Conservation (phyloP, 805 yeast species). For the Candida sakaeoensis region DNA sequence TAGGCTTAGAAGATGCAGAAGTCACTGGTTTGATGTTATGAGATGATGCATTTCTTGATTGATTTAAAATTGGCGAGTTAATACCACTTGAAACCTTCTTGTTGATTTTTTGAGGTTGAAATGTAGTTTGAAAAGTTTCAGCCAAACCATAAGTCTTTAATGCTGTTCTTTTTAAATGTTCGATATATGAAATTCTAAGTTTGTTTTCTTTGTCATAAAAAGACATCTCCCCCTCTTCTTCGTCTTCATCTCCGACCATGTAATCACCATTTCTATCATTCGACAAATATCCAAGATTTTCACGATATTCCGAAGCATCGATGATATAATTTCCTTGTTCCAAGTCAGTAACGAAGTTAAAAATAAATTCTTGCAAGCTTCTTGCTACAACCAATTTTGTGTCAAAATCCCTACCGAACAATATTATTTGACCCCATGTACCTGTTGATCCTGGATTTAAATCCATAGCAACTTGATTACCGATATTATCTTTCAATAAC, state of each 20-base stretch:
- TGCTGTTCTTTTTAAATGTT: slow-evolving; percentile 39
- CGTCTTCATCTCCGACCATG: slow-evolving; percentile 44
- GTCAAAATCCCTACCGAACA: slow-evolving; percentile 44
- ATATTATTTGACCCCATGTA: slow-evolving; percentile 40
- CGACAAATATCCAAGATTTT: slow-evolving; percentile 34
- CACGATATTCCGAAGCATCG: slow-evolving; percentile 32
- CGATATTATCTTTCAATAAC: slow-evolving; percentile 37
- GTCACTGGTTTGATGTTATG: slow-evolving; percentile 5
- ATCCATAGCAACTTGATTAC: slow-evolving; percentile 42
- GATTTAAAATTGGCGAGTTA: slow-evolving; percentile 12
- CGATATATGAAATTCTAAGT: slow-evolving; percentile 35
- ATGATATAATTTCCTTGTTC: slow-evolving; percentile 40
- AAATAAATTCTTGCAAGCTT: slow-evolving; percentile 38
- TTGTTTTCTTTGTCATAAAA: slow-evolving; percentile 34
- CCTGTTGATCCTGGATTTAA: slow-evolving; percentile 38
- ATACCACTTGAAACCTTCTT: slow-evolving; percentile 11
- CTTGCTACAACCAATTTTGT: slow-evolving; percentile 39
- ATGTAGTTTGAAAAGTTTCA: slow-evolving; percentile 35
- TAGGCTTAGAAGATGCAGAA: slow-evolving; percentile 1
- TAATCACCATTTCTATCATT: slow-evolving; percentile 36
- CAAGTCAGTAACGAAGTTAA: slow-evolving; percentile 35
- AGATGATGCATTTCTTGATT: slow-evolving; percentile 9
- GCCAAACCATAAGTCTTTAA: slow-evolving; percentile 37
- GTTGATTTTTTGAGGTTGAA: slow-evolving; percentile 28
- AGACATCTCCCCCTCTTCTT: slow-evolving; percentile 40